Evolutionary conservation across 2,329 filamentous ascomycete species (phyloP).

Genomic region (Clonostachys solani): DNA sequence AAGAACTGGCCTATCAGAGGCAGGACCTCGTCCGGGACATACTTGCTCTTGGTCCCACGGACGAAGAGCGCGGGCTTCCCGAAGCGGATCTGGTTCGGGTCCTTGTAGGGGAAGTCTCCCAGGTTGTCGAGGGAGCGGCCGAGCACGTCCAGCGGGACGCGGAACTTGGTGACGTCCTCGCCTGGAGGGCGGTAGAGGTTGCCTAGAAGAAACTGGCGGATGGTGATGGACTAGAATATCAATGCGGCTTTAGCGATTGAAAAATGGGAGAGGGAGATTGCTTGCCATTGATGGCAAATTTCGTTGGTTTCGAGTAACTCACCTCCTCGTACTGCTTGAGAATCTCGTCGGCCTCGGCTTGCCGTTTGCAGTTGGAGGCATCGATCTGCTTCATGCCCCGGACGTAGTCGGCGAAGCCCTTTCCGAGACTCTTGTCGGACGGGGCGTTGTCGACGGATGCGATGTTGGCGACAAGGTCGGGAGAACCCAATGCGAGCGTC

Average conservation of each 20-base stretch:
- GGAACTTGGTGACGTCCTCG: conserved; percentile 59
- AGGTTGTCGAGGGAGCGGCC: conserved; percentile 66
- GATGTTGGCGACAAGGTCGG: conserved; percentile 63
- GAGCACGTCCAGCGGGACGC: conserved; percentile 72
- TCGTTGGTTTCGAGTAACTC: conserved; percentile 7
- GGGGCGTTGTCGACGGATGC: conserved; percentile 91
- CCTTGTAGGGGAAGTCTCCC: conserved; percentile 83
- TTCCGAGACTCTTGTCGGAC: conserved; percentile 70
- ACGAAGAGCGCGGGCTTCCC: conserved; percentile 79
- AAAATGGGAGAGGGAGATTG: neutral
- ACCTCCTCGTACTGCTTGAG: conserved; percentile 70
- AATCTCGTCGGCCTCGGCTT: conserved; percentile 77
- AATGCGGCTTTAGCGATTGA: neutral
- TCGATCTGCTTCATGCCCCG: conserved; percentile 83
- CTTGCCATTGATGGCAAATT: too few relatives aligned
- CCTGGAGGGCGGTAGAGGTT: conserved; percentile 63
- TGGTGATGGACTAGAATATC: conserved; percentile 49
- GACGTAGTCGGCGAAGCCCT: conserved; percentile 76
- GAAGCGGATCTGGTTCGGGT: conserved; percentile 65
- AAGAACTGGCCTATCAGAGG: conserved; percentile 82
- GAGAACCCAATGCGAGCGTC: conserved; percentile 72
- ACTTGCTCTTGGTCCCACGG: conserved; percentile 70
- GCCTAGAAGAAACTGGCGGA: conserved; percentile 88
- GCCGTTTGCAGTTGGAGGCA: conserved; percentile 58
- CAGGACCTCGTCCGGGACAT: conserved; percentile 75